Evolutionary conservation across 441 rosid genomes (phyloP).

Genomic region (Bruguiera hainesii): DNA sequence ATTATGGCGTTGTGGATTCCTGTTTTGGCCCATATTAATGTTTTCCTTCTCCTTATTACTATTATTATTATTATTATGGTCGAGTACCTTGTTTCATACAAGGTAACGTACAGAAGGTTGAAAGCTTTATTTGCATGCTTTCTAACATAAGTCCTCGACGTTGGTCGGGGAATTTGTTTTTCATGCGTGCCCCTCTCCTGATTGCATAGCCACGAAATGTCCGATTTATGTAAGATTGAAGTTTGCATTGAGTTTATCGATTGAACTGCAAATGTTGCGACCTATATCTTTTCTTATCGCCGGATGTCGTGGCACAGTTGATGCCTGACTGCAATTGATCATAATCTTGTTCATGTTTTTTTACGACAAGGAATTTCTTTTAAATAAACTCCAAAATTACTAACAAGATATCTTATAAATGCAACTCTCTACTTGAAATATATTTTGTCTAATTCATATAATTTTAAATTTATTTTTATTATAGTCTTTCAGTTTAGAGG

Average conservation of each 20-base stretch:
- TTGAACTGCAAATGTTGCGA: not conserved
- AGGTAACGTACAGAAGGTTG: slow-evolving; percentile 19
- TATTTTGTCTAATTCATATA: too few relatives aligned
- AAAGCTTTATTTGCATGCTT: slow-evolving; percentile 26
- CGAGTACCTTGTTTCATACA: not conserved
- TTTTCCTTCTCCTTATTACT: not conserved
- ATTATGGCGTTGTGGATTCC: slow-evolving; percentile 22
- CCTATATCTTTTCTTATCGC: too few relatives aligned
- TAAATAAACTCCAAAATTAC: too few relatives aligned
- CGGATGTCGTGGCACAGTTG: too few relatives aligned
- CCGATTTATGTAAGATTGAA: slow-evolving; percentile 6
- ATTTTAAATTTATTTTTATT: too few relatives aligned
- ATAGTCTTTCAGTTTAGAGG: too few relatives aligned
- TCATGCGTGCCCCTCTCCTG: slow-evolving; percentile 29
- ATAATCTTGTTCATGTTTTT: too few relatives aligned
- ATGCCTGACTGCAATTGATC: too few relatives aligned
- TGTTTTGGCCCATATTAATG: slow-evolving; percentile 7
- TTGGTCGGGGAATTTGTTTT: slow-evolving; percentile 34
- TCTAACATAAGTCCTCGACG: slow-evolving; percentile 11
- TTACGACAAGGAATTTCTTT: too few relatives aligned
- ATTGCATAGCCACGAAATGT: slow-evolving; percentile 9
- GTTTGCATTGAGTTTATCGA: slow-evolving; percentile 12
- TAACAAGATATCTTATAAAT: too few relatives aligned
- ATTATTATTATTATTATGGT: not conserved
- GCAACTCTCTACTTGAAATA: too few relatives aligned